These are phyloP conservation scores for Camellia oleifera DNA, from an alignment of 179 eudicot genomes.

Conservation along the genomic window DNA sequence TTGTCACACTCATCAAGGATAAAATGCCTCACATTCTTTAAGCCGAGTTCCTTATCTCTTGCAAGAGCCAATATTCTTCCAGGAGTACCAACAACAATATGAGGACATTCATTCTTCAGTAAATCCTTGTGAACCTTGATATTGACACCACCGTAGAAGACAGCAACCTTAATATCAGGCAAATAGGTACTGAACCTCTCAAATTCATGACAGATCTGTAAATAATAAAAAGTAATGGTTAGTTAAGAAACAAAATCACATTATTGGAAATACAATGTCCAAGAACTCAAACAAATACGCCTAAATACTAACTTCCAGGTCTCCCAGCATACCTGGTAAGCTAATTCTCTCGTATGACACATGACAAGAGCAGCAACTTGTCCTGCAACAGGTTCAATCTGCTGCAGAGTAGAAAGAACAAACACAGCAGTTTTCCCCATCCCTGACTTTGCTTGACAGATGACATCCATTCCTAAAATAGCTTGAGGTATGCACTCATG, in stretches of 20 bases:
- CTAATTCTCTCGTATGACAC: constrained; percentile 92
- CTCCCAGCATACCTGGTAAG: constrained; percentile 64
- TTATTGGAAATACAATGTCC: constrained; percentile 2
- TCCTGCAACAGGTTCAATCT: constrained; percentile 89
- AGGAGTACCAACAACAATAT: constrained; percentile 97
- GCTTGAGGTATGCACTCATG: constrained; percentile 99
- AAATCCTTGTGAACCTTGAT: constrained; percentile 87
- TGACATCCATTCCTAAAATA: constrained; percentile 97
- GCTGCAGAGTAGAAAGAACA: constrained; percentile 89
- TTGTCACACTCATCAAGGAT: constrained; percentile 98
- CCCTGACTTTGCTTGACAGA: constrained; percentile 99
- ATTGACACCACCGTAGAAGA: constrained; percentile 95
- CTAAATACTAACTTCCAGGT: neutral
- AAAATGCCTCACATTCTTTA: constrained; percentile 80
- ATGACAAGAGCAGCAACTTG: constrained; percentile 96
- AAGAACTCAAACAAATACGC: neutral
- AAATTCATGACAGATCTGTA: constrained; percentile 91
- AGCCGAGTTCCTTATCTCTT: constrained; percentile 41
- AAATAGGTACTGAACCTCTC: constrained; percentile 91
- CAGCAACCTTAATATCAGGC: constrained; percentile 86
- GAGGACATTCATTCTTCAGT: constrained; percentile 94
- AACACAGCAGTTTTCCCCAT: constrained; percentile 99
- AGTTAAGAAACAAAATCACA: neutral
- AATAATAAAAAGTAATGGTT: constrained; percentile 1
- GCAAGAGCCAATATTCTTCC: constrained; percentile 88